A percentile compares a stretch with the other conserved stretches of the same genome.
Evolutionary conservation across 352 stramenopile species (phyloP).

Genomic region (Phytophthora colocasiae): DNA sequence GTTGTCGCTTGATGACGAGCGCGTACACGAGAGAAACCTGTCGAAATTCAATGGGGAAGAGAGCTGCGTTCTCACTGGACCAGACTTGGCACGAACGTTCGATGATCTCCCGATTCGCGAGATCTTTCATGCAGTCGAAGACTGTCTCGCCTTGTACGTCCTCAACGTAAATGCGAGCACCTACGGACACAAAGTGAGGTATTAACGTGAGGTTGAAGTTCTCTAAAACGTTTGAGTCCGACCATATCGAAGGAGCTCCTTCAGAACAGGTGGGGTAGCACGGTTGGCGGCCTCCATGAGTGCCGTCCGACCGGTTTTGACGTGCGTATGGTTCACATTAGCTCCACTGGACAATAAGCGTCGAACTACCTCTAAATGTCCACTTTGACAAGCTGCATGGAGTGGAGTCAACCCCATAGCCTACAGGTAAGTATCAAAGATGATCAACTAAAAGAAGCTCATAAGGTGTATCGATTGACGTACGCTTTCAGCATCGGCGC

Average conservation of each 20-base stretch:
- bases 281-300: conserved; percentile 71
- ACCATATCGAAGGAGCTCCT: conserved; percentile 71
- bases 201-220: background rate
- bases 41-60: conserved; percentile 65
- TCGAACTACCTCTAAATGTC: conserved; percentile 52
- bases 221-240: background rate
- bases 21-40: conserved; percentile 42
- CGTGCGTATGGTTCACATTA: conserved; percentile 56
- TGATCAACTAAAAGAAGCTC: background rate
- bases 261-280: conserved; percentile 45
- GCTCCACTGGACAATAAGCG: conserved; percentile 54
- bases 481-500: conserved; percentile 66
- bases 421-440: conserved; percentile 21
- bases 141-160: conserved; percentile 59
- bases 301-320: conserved; percentile 62
- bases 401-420: conserved; percentile 77
- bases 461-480: background rate
- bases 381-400: conserved; percentile 59
- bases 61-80: conserved; percentile 35
- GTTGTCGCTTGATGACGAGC: conserved; percentile 50
- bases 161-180: conserved; percentile 46
- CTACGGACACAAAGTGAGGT: conserved; percentile 23
- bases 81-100: conserved; percentile 46
- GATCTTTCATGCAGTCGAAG: conserved; percentile 53
- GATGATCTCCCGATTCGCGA: conserved; percentile 39